Evolutionary conservation across 106 monocot genomes (phyloP).

Genomic region (Chionographis japonica): DNA sequence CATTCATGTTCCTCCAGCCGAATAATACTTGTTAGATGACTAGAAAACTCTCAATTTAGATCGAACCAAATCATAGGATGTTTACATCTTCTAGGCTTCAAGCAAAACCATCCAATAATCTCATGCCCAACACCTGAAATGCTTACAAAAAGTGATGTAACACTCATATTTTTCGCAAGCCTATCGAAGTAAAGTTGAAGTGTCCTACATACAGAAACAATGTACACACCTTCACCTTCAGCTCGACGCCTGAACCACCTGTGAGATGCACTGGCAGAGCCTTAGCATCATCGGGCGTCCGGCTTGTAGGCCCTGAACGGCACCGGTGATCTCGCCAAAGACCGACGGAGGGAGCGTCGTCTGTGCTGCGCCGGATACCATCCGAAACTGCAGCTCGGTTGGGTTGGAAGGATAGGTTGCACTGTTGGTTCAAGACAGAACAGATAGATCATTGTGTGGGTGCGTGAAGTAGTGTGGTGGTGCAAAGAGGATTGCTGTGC

Average conservation of each 20-base stretch:
- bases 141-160: no score
- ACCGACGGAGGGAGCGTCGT: slow-evolving; percentile 15
- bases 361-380: slow-evolving; percentile 6
- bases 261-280: slow-evolving; percentile 24
- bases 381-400: slow-evolving; percentile 22
- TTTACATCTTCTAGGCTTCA: no score
- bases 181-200: no score
- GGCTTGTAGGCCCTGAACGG: slow-evolving; percentile 14
- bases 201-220: background rate
- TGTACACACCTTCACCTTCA: background rate
- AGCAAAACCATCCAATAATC: no score
- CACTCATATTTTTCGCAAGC: no score
- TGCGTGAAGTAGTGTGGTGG: background rate
- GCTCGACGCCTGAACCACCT: slow-evolving; percentile 8
- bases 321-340: slow-evolving; percentile 10
- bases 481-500: background rate
- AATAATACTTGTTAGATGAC: no score
- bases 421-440: slow-evolving; percentile 7
- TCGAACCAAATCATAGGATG: no score
- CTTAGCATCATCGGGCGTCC: slow-evolving; percentile 23
- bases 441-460: background rate
- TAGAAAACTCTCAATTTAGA: no score
- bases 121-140: no score
- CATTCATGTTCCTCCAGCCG: no score
- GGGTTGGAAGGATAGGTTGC: slow-evolving; percentile 32